A percentile compares a stretch with the other conserved stretches of the same genome.
Conservation (phyloP, 495 filamentous ascomycete species). For the Hyaloscypha finlandica region DNA sequence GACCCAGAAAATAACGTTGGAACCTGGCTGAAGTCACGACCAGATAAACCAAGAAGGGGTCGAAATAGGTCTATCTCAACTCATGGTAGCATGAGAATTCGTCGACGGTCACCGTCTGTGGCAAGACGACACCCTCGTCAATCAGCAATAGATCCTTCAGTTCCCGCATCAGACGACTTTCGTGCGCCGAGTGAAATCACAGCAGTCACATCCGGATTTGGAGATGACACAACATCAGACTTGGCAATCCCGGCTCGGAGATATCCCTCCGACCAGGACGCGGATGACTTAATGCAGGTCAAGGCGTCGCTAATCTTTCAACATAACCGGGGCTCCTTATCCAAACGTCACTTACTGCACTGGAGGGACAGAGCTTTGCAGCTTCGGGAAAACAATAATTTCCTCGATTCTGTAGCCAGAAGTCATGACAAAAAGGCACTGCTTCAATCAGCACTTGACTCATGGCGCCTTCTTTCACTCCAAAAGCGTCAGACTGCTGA, state of each 20-base stretch:
- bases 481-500: conserved; percentile 48
- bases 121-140: conserved; percentile 1
- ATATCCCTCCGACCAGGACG: background rate
- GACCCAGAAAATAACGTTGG: conserved; percentile 5
- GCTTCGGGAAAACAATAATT: conserved; percentile 42
- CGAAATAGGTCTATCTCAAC: conserved; percentile 29
- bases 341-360: conserved; percentile 47
- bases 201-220: conserved; percentile 20
- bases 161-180: conserved; percentile 16
- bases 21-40: conserved; percentile 23
- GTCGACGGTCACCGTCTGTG: conserved; percentile 20
- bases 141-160: conserved; percentile 1
- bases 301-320: conserved; percentile 35
- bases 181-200: conserved; percentile 19
- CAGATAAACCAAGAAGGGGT: conserved; percentile 1
- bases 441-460: conserved; percentile 56
- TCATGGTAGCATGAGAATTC: conserved; percentile 30
- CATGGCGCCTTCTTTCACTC: conserved; percentile 55
- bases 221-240: conserved; percentile 11
- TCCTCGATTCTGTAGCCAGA: conserved; percentile 51
- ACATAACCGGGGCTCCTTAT: conserved; percentile 46
- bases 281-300: conserved; percentile 23
- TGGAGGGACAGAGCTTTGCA: conserved; percentile 58
- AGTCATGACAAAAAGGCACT: conserved; percentile 55
- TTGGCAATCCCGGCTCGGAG: background rate